These are phyloP conservation scores for Pseudonectria foliicola DNA, from an alignment of 2,329 filamentous ascomycete species.

Conservation along the genomic window DNA sequence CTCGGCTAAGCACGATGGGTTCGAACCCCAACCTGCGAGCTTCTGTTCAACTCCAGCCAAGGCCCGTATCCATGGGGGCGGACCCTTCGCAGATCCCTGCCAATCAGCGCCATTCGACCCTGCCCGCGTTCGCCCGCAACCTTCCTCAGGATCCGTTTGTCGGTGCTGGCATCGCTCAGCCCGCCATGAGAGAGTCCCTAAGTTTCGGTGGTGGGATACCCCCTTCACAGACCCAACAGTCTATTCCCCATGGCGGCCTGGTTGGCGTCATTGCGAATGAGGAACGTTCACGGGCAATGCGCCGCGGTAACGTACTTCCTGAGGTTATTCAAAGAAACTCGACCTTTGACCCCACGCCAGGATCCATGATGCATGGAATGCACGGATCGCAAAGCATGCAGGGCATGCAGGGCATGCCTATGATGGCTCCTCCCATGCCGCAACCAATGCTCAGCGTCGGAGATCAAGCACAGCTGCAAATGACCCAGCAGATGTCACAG, in stretches of 20 bases:
- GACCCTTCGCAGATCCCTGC: constrained; percentile 32
- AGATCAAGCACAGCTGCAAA: constrained; percentile 70
- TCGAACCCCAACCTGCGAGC: constrained; percentile 67
- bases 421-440: constrained; percentile 31
- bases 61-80: constrained; percentile 50
- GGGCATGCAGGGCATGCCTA: constrained; percentile 20
- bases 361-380: constrained; percentile 34
- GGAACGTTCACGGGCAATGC: constrained; percentile 69
- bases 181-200: constrained; percentile 66
- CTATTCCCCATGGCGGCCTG: constrained; percentile 64
- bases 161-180: constrained; percentile 68
- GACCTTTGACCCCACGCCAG: constrained; percentile 42
- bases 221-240: constrained; percentile 28
- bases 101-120: constrained; percentile 33
- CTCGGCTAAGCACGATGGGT: constrained; percentile 53
- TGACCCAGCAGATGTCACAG: constrained; percentile 76
- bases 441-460: constrained; percentile 46
- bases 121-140: constrained; percentile 77
- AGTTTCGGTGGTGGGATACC: constrained; percentile 55
- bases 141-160: constrained; percentile 81
- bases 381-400: constrained; percentile 16
- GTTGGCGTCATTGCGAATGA: constrained; percentile 84
- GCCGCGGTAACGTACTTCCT: constrained; percentile 69
- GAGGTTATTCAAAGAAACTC: constrained; percentile 41
- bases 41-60: constrained; percentile 37